Evolutionary conservation across 1,284 basidiomycete species (phyloP), one percentile per base, ranked within the genome.

Genomic region (Psilocybe mexicana): DNA sequence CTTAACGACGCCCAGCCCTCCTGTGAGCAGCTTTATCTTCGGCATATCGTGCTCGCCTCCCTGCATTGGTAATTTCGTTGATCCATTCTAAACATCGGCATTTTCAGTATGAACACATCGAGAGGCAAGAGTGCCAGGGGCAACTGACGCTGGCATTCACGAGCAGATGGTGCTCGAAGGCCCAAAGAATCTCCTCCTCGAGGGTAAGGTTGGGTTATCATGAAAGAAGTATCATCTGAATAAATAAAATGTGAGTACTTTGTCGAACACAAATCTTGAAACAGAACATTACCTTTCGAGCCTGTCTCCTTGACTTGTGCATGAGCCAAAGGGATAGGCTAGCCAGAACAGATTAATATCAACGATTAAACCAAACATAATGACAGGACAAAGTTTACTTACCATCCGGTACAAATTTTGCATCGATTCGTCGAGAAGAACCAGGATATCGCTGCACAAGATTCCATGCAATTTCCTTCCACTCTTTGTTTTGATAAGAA

Each of bases 381-480:
- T 18, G 23, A 52, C 2, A 38, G 53, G 45, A 18, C 14, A n/a
- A 57, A 14, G 62, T 44, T 30, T 10, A 76, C 86, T 66, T 59
- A 93, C 93, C 85, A 93, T 90, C 43, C 90, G 84, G 71, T 95
- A 95, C 11, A 95, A 70, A 8, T 84, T 84, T 61, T 82, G 84
- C 25, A 81, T 82, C 2, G 72, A 71, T 33, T 86, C 85, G 63
- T 94, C 89, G 11, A 90, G 87, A 45, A 95, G 76, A 1, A 94
- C 86, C 42, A 94, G 69, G 46, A 93, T 88, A 66, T 94, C 92
- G 66, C 81, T 93, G 65, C 92, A 94, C 58, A 94, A 70, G 69
- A 92, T 86, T n/a, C 81, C 83, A 46, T 85, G 81, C 44, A 98
- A 73, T 68, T 87, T 92, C 45, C 92, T 79, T 0, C 92, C 88